Conservation (phyloP, 75 land plant species). For the Ceratopteris richardii region DNA sequence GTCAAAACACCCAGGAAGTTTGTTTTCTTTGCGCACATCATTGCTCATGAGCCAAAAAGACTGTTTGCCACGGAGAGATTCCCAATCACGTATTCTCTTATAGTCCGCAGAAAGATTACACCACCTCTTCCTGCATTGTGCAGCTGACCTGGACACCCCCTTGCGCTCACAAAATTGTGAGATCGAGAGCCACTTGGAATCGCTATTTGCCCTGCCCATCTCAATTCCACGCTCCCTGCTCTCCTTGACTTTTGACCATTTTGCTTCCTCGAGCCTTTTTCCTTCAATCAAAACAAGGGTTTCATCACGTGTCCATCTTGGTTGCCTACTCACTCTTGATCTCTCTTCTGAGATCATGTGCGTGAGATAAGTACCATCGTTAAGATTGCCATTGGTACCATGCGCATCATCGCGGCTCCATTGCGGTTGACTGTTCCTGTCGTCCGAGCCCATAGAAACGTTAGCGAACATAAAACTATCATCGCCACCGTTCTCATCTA, state of each 20-base stretch:
- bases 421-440: too few species aligned
- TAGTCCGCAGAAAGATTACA: constrained; percentile 9
- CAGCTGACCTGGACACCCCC: constrained; percentile 10
- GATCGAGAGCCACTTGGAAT: constrained; percentile 20
- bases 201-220: not conserved
- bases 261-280: constrained; percentile 39
- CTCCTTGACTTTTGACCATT: constrained; percentile 3
- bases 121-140: constrained; percentile 20
- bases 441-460: too few species aligned
- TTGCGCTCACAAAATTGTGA: constrained; percentile 11
- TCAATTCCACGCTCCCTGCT: constrained; percentile 1
- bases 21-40: constrained; percentile 14
- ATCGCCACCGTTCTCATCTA: too few species aligned
- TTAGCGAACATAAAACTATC: too few species aligned
- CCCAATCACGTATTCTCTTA: constrained; percentile 17
- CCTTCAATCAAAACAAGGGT: constrained; percentile 67
- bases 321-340: constrained; percentile 6
- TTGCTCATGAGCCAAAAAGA: constrained; percentile 19
- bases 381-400: too few species aligned
- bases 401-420: too few species aligned
- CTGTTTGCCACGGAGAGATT: not conserved
- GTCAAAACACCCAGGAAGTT: constrained; percentile 22
- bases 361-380: too few species aligned
- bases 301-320: constrained; percentile 82
- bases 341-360: too few species aligned